Conservation (phyloP, 2,329 filamentous ascomycete genomes). For the Bipolaris gigantea region DNA sequence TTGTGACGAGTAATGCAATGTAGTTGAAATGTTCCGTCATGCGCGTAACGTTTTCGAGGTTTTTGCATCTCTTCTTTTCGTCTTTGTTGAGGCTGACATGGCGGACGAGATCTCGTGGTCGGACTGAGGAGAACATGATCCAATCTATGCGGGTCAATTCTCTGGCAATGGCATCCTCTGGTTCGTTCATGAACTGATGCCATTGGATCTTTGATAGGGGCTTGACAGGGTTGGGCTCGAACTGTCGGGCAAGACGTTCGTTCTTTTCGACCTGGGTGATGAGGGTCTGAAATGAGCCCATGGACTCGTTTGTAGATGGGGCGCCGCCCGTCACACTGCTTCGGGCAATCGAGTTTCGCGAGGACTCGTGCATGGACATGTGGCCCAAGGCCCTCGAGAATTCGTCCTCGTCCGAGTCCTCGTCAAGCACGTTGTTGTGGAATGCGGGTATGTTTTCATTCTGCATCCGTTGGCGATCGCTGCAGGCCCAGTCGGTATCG, state of each 20-base stretch:
- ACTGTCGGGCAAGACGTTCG: conserved; percentile 71
- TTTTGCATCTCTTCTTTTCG: conserved; percentile 74
- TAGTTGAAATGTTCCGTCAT: conserved; percentile 83
- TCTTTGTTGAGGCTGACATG: conserved; percentile 77
- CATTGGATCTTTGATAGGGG: conserved; percentile 84
- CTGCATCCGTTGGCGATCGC: conserved; percentile 64
- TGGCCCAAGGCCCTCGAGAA: conserved; percentile 36
- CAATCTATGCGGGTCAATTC: conserved; percentile 96
- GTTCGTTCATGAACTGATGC: conserved; percentile 83
- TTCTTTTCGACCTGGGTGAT: conserved; percentile 76
- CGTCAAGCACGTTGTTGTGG: conserved; percentile 47
- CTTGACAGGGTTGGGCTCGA: conserved; percentile 70
- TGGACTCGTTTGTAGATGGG: conserved; percentile 28
- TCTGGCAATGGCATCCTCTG: conserved; percentile 81
- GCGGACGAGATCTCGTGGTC: conserved; percentile 87
- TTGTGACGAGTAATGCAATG: conserved; percentile 58
- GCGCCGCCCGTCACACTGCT: conserved; percentile 34
- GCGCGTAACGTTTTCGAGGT: conserved; percentile 83
- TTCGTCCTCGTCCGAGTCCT: conserved; percentile 43
- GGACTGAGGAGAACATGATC: conserved; percentile 96
- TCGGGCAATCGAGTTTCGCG: conserved; percentile 35
- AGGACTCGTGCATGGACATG: conserved; percentile 31
- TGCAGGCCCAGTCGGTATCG: conserved; percentile 88
- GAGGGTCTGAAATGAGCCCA: conserved; percentile 49
- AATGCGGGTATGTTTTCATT: conserved; percentile 48